Evolutionary conservation across 2,329 filamentous ascomycete species (phyloP).

Genomic region (Beauveria varroae): DNA sequence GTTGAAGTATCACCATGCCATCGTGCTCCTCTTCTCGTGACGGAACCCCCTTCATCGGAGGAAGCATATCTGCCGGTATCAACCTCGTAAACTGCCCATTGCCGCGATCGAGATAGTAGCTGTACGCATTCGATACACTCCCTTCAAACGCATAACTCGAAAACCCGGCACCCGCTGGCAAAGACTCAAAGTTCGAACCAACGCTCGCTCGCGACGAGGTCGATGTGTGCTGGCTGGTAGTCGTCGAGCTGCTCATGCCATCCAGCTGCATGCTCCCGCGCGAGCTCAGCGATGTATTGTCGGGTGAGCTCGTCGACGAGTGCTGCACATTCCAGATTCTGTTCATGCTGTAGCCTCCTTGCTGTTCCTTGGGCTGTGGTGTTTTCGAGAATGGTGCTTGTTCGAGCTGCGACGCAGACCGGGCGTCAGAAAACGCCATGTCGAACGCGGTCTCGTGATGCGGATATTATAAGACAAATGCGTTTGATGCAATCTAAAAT

Average conservation of each 20-base stretch:
- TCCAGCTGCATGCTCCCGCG: not conserved
- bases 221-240: not conserved
- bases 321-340: not conserved
- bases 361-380: not conserved
- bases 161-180: not conserved
- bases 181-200: not conserved
- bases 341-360: not conserved
- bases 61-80: conserved; percentile 47
- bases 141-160: not conserved
- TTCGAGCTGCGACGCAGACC: not conserved
- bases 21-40: conserved; percentile 27
- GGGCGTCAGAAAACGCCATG: not conserved
- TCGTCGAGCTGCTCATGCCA: not conserved
- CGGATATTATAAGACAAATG: not conserved
- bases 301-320: not conserved
- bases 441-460: not conserved
- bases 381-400: not conserved
- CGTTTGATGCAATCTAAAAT: conserved; percentile 6
- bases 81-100: conserved; percentile 48
- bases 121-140: conserved; percentile 22
- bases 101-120: conserved; percentile 46
- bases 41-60: conserved; percentile 35
- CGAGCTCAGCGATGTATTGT: conserved; percentile 3
- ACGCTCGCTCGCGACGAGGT: conserved; percentile 1
- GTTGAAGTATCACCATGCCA: conserved; percentile 41